Percentiles rank a stretch among this genome's conserved stretches.
phyloP scores from a whole-genome alignment of 1,284 basidiomycete species.

The Crepidotus sp. region DNA sequence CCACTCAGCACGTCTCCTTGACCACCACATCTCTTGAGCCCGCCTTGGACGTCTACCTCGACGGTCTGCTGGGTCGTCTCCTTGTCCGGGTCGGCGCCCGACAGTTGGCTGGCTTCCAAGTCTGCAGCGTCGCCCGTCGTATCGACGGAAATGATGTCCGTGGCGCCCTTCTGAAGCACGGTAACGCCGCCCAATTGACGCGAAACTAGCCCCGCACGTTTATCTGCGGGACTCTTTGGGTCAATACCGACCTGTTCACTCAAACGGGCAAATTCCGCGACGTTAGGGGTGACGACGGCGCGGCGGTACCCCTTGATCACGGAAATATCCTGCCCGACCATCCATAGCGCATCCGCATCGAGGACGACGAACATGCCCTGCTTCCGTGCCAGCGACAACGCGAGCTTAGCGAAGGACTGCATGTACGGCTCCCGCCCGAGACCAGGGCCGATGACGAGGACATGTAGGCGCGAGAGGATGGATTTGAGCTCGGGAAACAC shows the following conservation, averaged over 20 bases:
- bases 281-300: constrained; percentile 87
- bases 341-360: constrained; percentile 85
- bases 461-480: constrained; percentile 81
- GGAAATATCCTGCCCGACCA: constrained; percentile 67
- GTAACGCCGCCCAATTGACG: constrained; percentile 77
- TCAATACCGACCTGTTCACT: constrained; percentile 65
- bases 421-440: constrained; percentile 86
- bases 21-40: constrained; percentile 88
- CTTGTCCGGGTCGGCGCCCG: constrained; percentile 28
- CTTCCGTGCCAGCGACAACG: constrained; percentile 41
- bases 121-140: constrained; percentile 45
- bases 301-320: constrained; percentile 75
- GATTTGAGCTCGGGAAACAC: constrained; percentile 56
- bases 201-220: constrained; percentile 58
- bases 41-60: constrained; percentile 65
- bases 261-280: constrained; percentile 87
- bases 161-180: constrained; percentile 83
- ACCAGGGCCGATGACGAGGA: constrained; percentile 88
- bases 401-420: constrained; percentile 65
- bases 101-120: constrained; percentile 32
- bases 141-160: constrained; percentile 63
- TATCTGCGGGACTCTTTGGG: constrained; percentile 36
- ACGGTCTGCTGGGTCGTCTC: constrained; percentile 49
- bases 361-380: constrained; percentile 82
- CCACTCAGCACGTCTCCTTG: constrained; percentile 94